Evolutionary conservation across 2,329 filamentous ascomycete genomes (phyloP).

Genomic region (Aureobasidium musti): DNA sequence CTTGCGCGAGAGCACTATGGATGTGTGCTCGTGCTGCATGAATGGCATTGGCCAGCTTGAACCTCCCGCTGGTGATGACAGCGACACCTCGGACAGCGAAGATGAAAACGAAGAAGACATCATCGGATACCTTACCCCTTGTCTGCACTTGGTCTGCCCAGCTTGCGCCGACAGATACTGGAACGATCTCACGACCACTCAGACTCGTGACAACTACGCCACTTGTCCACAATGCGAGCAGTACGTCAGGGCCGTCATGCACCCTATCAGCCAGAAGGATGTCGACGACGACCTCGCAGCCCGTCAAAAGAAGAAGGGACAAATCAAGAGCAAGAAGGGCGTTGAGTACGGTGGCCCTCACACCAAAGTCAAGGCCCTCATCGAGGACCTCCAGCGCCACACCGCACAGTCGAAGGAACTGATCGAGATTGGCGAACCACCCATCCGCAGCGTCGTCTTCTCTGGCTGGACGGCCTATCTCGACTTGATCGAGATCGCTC

Average conservation of each 20-base stretch:
- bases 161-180: slow-evolving; percentile 67
- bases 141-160: slow-evolving; percentile 81
- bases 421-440: slow-evolving; percentile 60
- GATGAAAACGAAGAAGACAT: slow-evolving; percentile 59
- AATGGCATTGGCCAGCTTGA: slow-evolving; percentile 63
- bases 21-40: slow-evolving; percentile 70
- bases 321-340: slow-evolving; percentile 56
- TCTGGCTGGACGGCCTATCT: slow-evolving; percentile 95
- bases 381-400: slow-evolving; percentile 70
- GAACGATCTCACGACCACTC: slow-evolving; percentile 50
- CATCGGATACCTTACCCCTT: slow-evolving; percentile 79
- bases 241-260: slow-evolving; percentile 64
- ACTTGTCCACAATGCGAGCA: slow-evolving; percentile 70
- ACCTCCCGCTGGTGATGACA: slow-evolving; percentile 45
- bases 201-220: slow-evolving; percentile 51
- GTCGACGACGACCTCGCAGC: slow-evolving; percentile 51
- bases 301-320: slow-evolving; percentile 50
- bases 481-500: slow-evolving; percentile 83
- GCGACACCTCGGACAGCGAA: slow-evolving; percentile 45
- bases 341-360: slow-evolving; percentile 80
- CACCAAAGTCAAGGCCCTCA: slow-evolving; percentile 82
- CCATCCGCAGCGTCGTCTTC: slow-evolving; percentile 83
- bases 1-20: slow-evolving; percentile 77
- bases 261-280: slow-evolving; percentile 65
- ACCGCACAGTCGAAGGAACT: slow-evolving; percentile 63